Conservation (phyloP, 768 basidiomycete genomes). For the Russula sp. region DNA sequence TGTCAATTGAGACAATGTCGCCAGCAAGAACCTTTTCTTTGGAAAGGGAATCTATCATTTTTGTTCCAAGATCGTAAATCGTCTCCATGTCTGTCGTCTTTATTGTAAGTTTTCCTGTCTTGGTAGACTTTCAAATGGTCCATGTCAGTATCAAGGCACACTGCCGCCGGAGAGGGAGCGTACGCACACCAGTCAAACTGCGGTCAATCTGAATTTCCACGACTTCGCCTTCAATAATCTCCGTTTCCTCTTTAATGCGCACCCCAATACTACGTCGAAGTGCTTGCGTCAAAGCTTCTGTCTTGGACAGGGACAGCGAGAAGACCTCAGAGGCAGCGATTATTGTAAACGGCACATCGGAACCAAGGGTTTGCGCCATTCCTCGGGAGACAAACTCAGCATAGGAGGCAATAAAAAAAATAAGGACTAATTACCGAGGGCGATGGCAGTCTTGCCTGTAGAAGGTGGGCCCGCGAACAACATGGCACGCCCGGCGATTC, state of each 20-base stretch:
- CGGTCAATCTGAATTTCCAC: constrained; percentile 99
- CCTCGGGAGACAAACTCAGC: constrained; percentile 45
- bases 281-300: constrained; percentile 95
- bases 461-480: constrained; percentile 97
- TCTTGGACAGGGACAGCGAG: constrained; percentile 97
- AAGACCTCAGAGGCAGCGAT: constrained; percentile 98
- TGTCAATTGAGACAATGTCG: constrained; percentile 96
- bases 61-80: constrained; percentile 95
- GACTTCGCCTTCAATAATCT: constrained; percentile 96
- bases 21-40: constrained; percentile 97
- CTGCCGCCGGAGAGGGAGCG: not conserved
- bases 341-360: constrained; percentile 97
- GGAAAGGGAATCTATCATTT: constrained; percentile 97
- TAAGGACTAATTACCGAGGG: constrained; percentile 78
- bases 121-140: constrained; percentile 66
- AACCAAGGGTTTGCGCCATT: constrained; percentile 93
- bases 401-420: not conserved
- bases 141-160: not conserved
- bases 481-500: constrained; percentile 94
- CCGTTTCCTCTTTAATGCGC: constrained; percentile 95
- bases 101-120: constrained; percentile 95
- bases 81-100: constrained; percentile 99
- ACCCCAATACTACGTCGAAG: constrained; percentile 96
- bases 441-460: constrained; percentile 97
- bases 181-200: constrained; percentile 86